Conservation (phyloP, 257 asterid species). For the Solanum acaule region DNA sequence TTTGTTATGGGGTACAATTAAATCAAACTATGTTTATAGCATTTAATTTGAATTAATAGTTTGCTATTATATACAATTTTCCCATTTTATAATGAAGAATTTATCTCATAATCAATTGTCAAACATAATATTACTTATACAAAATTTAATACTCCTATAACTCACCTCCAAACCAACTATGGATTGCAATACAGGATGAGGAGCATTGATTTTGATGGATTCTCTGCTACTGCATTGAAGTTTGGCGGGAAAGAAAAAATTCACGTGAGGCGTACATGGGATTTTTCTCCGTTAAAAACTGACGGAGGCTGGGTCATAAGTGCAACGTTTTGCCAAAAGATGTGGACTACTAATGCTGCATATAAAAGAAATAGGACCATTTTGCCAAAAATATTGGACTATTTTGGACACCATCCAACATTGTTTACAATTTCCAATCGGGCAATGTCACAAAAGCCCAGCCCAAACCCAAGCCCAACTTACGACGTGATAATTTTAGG, state of each 20-base stretch:
- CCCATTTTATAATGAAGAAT: too few species aligned
- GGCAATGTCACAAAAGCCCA: background rate
- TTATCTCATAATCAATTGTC: too few species aligned
- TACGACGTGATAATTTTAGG: slow-evolving; percentile 68
- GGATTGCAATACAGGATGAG: background rate
- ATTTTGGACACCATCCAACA: background rate
- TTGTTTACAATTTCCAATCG: background rate
- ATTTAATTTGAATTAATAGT: too few species aligned
- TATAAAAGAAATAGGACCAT: background rate
- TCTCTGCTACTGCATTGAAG: too few species aligned
- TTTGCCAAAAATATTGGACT: background rate
- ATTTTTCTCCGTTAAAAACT: background rate
- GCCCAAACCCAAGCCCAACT: background rate
- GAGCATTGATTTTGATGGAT: background rate
- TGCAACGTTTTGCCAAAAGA: background rate
- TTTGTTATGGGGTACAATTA: too few species aligned
- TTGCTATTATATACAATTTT: too few species aligned
- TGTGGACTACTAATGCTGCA: background rate
- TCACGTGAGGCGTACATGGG: background rate
- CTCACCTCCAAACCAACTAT: too few species aligned
- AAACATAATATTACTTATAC: too few species aligned
- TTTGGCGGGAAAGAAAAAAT: background rate
- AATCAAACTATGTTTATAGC: too few species aligned
- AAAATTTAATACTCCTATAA: too few species aligned
- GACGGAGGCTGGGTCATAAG: background rate